Evolutionary conservation across 805 yeast genomes (phyloP), one percentile per base, ranked within the genome.

Genomic region (Candida maris): DNA sequence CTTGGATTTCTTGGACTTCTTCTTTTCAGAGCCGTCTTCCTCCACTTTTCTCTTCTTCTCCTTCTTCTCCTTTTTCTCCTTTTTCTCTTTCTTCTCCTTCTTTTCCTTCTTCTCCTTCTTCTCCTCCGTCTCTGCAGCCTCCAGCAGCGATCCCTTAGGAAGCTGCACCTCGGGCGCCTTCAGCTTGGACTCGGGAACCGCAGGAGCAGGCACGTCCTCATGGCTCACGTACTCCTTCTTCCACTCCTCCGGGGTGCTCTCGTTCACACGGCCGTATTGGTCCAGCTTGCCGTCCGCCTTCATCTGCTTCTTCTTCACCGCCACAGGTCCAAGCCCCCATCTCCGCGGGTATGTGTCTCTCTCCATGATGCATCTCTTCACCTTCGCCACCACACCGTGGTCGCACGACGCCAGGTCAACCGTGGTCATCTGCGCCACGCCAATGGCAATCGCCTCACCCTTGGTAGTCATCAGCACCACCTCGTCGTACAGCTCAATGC

Each of bases 301-400:
- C 75, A 93, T 72, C 73, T 91, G 96, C 77, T 93, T 93, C 85
- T 93, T 93, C 82, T 88, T 88, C 68, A 85, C 87, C 43, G 98
- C 97, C 62, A 89, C 86, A 55, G 98, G 98, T 55, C 98, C 98
- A 54, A 93, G 71, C 45, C 98, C 98, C 98, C 98, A 93, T 77
- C 97, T 83, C 77, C 98, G 85, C 69, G 98, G 98, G 67, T 93
- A 93, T 35, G 95, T 79, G 65, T 93, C 98, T 73, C 98, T 83
- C 73, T 93, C 98, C 98, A 93, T 93, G 56, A 93, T 93, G 73
- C 97, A 91, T 73, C 98, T 85, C 77, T 93, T 93, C 59, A 93
- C 95, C 73, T 86, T 88, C 51, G 98, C 96, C 57, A 91, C 98
- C 43, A 89, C 88, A 57, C 98, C 98, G 62, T 93, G 98, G 67